Base-by-base conservation (phyloP, 805 yeast species). In the Kodamaea leandrae region DNA sequence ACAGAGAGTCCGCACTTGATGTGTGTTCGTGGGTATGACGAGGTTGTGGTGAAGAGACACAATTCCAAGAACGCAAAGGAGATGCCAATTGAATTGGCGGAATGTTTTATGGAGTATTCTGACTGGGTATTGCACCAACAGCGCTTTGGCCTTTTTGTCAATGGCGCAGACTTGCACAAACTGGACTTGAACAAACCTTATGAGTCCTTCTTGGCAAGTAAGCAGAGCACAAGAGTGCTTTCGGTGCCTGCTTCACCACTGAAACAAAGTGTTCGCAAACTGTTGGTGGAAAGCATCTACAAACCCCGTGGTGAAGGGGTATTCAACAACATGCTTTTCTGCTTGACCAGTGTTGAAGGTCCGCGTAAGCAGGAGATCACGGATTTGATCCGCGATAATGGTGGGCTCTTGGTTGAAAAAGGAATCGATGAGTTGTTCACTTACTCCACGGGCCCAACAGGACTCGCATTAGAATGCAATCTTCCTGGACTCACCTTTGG, bases 1-100 rank as follows among this genome's bases (percentile, higher is more conserved):
- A 32, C 41, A 2, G 41, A 38, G 1, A 32, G 17, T n/a, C 37
- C 41, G 2, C 41, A 32, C 25, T 34, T 82, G 5, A 58, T 68
- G 36, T 82, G 88, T 53, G 66, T 79, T 42, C 63, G 88, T 47
- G 89, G 89, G 0, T 82, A 65, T 51, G 80, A 80, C 52, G 62
- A 69, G 0, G 74, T 79, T 2, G 60, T 63, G 46, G 58, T 69
- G 5, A 63, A 52, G 44, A 47, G 57, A 51, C 52, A 35, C 16
- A 50, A 43, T 17, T 41, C 32, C 27, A 48, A 46, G 34, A 41
- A 38, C 19, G 36, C 17, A 1, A 21, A 17, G 18, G 41, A 32
- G n/a, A 19, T n/a, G 20, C 23, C 35, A n/a, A 60, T 63, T 2
- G 50, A 57, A 1, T 40, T 70, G n/a, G 49, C 61, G 35, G 59